A percentile compares a stretch with the other conserved stretches of the same genome.
phyloP scores from a whole-genome alignment of 495 filamentous ascomycete species.

The Lasiosphaeris hirsuta region DNA sequence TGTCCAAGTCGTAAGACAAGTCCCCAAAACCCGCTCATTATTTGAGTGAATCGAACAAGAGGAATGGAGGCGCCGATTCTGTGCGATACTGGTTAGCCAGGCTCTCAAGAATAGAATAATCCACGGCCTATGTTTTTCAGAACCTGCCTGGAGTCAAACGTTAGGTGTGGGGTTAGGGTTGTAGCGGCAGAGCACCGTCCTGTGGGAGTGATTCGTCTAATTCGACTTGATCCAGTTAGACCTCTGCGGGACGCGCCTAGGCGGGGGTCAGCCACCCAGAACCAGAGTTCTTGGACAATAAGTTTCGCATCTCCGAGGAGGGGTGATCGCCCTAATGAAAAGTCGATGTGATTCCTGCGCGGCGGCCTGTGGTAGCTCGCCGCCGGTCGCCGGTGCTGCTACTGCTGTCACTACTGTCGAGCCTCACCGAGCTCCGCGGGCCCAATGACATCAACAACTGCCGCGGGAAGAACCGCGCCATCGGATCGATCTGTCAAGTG shows the following conservation, averaged over 20 bases:
- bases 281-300: slow-evolving; percentile 13
- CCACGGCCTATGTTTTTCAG: too few species aligned
- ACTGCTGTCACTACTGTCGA: background rate
- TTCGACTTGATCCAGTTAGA: slow-evolving; percentile 3
- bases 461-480: background rate
- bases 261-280: slow-evolving; percentile 7
- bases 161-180: background rate
- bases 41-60: too few species aligned
- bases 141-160: background rate
- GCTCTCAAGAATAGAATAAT: too few species aligned
- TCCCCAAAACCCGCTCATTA: background rate
- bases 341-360: background rate
- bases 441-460: background rate
- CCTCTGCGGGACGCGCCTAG: background rate
- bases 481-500: background rate
- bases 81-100: too few species aligned
- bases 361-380: slow-evolving; percentile 3
- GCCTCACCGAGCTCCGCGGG: background rate
- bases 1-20: background rate
- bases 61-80: too few species aligned
- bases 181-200: too few species aligned
- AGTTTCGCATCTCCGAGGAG: slow-evolving; percentile 38
- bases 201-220: slow-evolving; percentile 2
- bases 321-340: slow-evolving; percentile 2
- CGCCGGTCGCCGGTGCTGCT: background rate